Conservation (phyloP, 371 early-diverging fungal species). For the Mortierella sp. region DNA sequence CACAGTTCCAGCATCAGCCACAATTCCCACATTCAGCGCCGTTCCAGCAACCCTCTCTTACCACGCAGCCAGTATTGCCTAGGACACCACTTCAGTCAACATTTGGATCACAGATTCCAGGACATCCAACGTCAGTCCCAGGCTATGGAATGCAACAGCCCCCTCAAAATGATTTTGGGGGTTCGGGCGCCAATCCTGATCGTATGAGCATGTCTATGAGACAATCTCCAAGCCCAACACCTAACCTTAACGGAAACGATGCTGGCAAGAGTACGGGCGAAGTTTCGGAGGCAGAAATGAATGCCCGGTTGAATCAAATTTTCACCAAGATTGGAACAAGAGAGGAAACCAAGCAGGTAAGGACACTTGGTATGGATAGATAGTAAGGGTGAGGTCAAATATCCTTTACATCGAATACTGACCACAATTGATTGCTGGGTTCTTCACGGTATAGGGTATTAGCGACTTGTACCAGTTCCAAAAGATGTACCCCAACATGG, state of each 20-base stretch:
- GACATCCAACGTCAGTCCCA: constrained; percentile 5
- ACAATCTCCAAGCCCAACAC: neutral
- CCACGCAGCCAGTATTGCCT: constrained; percentile 15
- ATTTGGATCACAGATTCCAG: constrained; percentile 27
- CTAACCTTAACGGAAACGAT: neutral
- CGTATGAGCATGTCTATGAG: constrained; percentile 31
- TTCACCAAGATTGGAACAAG: constrained; percentile 80
- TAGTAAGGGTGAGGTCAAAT: too few species aligned
- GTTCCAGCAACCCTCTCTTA: constrained; percentile 3
- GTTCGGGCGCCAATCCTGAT: constrained; percentile 18
- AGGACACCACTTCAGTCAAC: constrained; percentile 15
- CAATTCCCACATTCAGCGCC: constrained; percentile 16
- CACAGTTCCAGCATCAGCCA: constrained; percentile 26
- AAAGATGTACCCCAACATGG: constrained; percentile 72
- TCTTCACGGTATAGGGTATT: constrained; percentile 63
- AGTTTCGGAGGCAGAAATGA: constrained; percentile 62
- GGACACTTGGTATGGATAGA: too few species aligned
- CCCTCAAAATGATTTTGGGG: constrained; percentile 25
- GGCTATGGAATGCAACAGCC: constrained; percentile 17
- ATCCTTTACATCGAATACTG: too few species aligned
- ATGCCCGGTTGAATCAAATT: constrained; percentile 70
- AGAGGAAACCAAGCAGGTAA: constrained; percentile 78
- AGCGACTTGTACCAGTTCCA: constrained; percentile 81
- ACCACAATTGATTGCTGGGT: too few species aligned
- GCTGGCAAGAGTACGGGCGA: constrained; percentile 19